These are phyloP conservation scores for Fusarium xyrophilum DNA, from an alignment of 2,329 filamentous ascomycete genomes.

Conservation along the genomic window DNA sequence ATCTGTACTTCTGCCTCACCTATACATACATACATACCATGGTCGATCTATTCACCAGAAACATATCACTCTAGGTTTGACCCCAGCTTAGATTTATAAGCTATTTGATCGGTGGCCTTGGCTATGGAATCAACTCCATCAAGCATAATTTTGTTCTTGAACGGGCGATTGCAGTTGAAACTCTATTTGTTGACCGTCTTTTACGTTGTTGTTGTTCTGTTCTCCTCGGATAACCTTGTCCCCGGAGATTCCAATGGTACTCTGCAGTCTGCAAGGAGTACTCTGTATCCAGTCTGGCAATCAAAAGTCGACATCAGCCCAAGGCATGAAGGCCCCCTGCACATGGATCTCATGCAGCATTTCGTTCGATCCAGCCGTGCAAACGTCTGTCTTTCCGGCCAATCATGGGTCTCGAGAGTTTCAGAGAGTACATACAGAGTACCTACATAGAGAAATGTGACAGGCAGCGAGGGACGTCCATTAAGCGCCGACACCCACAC, in stretches of 20 bases:
- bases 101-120: neutral
- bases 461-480: constrained; percentile 31
- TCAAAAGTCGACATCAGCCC: constrained; percentile 25
- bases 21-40: no score
- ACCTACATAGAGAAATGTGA: constrained; percentile 17
- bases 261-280: constrained; percentile 1
- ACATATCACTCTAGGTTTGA: neutral
- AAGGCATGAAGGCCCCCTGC: constrained; percentile 19
- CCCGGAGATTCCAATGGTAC: neutral
- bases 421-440: neutral
- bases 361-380: constrained; percentile 25
- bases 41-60: neutral
- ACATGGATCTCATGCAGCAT: constrained; percentile 28
- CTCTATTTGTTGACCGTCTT: constrained; percentile 25
- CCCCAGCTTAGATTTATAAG: neutral
- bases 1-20: neutral
- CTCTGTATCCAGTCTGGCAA: neutral
- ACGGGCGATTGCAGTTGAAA: neutral
- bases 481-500: constrained; percentile 42
- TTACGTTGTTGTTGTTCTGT: constrained; percentile 3
- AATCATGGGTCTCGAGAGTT: constrained; percentile 20
- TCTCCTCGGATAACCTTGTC: neutral
- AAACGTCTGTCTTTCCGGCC: constrained; percentile 14
- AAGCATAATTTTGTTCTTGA: neutral
- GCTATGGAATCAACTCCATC: neutral